Base-by-base conservation (phyloP, 2,329 filamentous ascomycete genomes). In the Colletotrichum caudatum region DNA sequence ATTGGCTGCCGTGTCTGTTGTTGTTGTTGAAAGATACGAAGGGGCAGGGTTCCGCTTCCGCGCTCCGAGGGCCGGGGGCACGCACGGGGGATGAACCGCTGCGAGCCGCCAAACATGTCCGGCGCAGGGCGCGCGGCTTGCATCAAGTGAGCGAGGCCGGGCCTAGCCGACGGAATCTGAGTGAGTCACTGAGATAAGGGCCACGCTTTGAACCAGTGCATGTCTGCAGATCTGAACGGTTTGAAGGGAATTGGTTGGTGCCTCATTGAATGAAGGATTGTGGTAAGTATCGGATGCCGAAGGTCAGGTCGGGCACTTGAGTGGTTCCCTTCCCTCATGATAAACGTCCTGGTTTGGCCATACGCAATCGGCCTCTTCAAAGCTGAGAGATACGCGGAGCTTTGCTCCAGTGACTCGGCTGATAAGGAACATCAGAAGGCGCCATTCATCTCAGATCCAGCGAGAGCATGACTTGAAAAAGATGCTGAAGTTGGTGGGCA, bases 61-160 rank as follows among this genome's bases (percentile, higher is more conserved):
- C 44, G 50, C 41, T n/a, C 33, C 33, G 33, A 14, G 26, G 23
- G 16, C 39, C 18, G 37, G 29, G 33, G 59, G 33, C 35, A 35
- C 35, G n/a, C 20, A 44, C 18, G 48, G 35, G 35, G 18, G 5
- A 9, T 63, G 33, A 5, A 46, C 46, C 46, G 46, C 33, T 37
- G 20, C n/a, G 46, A 51, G 33, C 59, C 46, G 46, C 35, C 35
- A 37, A 23, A 23, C 61, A 64, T 64, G 61, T 64, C 37, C 9
- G 12, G 16, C 18, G 48, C 29, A 64, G 61, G 61, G 61, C 48
- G 61, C 18, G 35, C 35, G 48, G 48, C 35, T 11, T 2, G 23
- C 16, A 50, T n/a, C 14, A 51, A 51, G 23, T 23, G 14, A 26
- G 20, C 44, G 33, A 9, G 7, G 29, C 59, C 59, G 44, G 37